Conservation (phyloP, 2,329 filamentous ascomycete genomes). For the Aspergillus aculeatus region DNA sequence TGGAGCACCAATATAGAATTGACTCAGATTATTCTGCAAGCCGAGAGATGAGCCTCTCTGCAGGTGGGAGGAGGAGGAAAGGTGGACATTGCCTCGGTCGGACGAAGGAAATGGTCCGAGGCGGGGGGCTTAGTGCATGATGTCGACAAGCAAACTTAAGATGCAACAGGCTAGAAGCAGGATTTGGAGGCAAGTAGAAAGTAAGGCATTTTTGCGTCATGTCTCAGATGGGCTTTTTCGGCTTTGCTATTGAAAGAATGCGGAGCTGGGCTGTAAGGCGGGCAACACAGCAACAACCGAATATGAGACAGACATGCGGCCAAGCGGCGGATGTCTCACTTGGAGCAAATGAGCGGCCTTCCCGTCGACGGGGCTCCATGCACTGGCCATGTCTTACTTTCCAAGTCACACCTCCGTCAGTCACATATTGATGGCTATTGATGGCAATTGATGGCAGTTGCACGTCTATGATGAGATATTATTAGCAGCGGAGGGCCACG, state of each 20-base stretch:
- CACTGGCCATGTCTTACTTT: constrained; percentile 3
- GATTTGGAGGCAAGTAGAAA: background rate
- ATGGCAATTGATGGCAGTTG: too few species aligned
- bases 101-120: background rate
- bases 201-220: constrained; percentile 9
- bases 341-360: background rate
- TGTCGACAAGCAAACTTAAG: background rate
- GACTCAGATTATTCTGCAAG: background rate
- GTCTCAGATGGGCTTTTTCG: background rate
- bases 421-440: background rate
- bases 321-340: constrained; percentile 7
- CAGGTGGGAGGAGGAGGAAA: background rate
- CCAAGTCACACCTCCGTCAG: background rate
- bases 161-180: background rate
- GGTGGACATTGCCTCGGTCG: background rate
- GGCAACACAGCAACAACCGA: background rate
- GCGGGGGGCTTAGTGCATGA: background rate
- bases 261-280: constrained; percentile 3
- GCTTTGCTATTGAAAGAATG: background rate
- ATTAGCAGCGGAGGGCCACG: constrained; percentile 2
- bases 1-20: background rate
- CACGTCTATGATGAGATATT: background rate
- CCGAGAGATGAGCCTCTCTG: background rate
- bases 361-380: background rate
- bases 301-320: constrained; percentile 5